Base-by-base conservation (phyloP, 768 basidiomycete genomes). In the Lepiota venenata region DNA sequence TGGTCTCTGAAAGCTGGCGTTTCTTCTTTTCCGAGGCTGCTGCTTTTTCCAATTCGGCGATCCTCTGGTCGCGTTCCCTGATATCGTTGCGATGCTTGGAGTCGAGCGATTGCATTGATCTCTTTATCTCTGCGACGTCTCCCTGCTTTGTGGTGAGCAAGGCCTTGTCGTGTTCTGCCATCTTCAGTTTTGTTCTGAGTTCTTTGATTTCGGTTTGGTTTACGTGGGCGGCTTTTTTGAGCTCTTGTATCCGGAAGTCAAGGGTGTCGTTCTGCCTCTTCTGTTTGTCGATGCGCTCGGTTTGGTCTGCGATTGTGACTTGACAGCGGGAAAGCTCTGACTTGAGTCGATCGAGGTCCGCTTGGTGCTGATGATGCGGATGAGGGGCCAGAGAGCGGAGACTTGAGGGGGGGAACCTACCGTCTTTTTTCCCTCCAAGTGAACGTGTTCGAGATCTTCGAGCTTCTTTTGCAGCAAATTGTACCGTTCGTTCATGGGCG, bases 141-240 rank as follows among this genome's bases (percentile, higher is more conserved):
- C 69, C 73, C 37, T 81, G 81, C 56, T 84, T 84, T 1, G 73
- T 64, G 3, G 74, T 65, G 4, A 82, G 63, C 56, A 82, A 81
- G 10, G 70, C 61, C 29, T 77, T 76, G 55, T 85, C 85, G 53
- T 83, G 77, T 56, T 89, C 87, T 4, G 74, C 71, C 46, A 70
- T 63, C 15, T 82, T 76, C 27, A 88, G 69, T 65, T 84, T 88
- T 37, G 73, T 63, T 14, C 81, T 78, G 4, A 87, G 64, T 18
- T 83, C 85, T 61, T 82, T 88, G 62, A 87, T 63, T 64, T 89
- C 86, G 0, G 72, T 67, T 61, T 87, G 81, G 54, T 87, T 84
- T 0, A 71, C 57, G 0, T 66, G 56, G 15, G 71, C 68, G 16
- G 67, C 52, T 60, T 77, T 82, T 66, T 81, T 87, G 56, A 84